Evolutionary conservation across 2,329 filamentous ascomycete species (phyloP).

Genomic region (Torrubiella hemipterigena): DNA sequence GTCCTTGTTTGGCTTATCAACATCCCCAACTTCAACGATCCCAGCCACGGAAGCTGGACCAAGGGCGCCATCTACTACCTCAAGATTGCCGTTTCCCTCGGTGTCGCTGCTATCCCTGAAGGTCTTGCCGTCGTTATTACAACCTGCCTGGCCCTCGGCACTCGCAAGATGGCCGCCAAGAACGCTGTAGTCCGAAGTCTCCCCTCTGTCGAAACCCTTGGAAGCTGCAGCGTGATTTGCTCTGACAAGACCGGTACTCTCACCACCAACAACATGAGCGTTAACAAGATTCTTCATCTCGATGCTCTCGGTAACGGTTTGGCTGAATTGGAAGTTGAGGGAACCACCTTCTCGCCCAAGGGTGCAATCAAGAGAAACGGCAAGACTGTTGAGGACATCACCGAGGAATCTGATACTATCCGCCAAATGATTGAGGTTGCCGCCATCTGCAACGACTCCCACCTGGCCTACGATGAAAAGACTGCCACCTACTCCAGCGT

Average conservation of each 20-base stretch:
- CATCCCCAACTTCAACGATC: constrained; percentile 91
- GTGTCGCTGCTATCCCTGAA: constrained; percentile 94
- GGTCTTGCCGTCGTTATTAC: constrained; percentile 97
- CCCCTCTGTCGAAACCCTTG: constrained; percentile 92
- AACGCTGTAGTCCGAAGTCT: constrained; percentile 94
- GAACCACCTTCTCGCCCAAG: constrained; percentile 80
- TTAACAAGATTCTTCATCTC: constrained; percentile 82
- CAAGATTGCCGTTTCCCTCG: constrained; percentile 96
- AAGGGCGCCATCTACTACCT: constrained; percentile 99
- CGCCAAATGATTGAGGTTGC: constrained; percentile 63
- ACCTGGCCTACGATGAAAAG: constrained; percentile 69
- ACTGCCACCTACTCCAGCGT: constrained; percentile 66
- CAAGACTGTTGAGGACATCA: constrained; percentile 54
- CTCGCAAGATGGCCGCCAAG: constrained; percentile 96
- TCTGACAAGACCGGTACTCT: constrained; percentile 98
- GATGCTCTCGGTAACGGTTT: constrained; percentile 60
- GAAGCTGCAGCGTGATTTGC: constrained; percentile 98
- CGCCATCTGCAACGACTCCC: constrained; percentile 80
- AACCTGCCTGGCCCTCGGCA: constrained; percentile 92
- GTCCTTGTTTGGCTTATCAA: constrained; percentile 97
- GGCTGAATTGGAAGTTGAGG: constrained; percentile 80
- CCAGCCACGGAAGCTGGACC: constrained; percentile 81
- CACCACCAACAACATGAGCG: constrained; percentile 99
- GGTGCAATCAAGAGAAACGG: constrained; percentile 62
- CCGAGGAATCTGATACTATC: constrained; percentile 62